Percentiles rank a stretch among this genome's conserved stretches.
Conservation (phyloP, 192 early-diverging fungal species). For the Linnemannia elongata region DNA sequence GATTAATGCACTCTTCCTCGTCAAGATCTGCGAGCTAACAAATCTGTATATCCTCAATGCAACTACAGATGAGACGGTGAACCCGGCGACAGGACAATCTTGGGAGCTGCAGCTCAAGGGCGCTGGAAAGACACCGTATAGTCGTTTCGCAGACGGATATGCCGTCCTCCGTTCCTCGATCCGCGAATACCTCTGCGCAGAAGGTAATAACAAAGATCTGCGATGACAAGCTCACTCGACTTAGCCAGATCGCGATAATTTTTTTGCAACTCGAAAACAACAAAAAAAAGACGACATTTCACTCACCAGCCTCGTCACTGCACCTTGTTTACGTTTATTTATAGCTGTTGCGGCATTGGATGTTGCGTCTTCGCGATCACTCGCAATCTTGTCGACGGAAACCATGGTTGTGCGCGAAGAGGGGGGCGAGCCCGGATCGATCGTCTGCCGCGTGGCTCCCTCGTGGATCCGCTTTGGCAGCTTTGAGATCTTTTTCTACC, state of each 20-base stretch:
- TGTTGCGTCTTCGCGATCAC: slow-evolving; percentile 83
- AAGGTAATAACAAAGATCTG: slow-evolving; percentile 56
- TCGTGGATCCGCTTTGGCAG: slow-evolving; percentile 91
- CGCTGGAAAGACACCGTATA: slow-evolving; percentile 88
- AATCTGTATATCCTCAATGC: background rate
- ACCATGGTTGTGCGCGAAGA: slow-evolving; percentile 77
- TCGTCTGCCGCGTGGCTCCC: slow-evolving; percentile 80
- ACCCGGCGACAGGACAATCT: slow-evolving; percentile 39
- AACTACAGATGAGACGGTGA: slow-evolving; percentile 58
- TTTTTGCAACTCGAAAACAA: background rate
- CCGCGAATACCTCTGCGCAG: slow-evolving; percentile 85
- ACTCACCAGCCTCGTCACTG: background rate
- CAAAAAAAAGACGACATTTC: background rate
- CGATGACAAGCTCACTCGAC: background rate
- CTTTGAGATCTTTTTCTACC: slow-evolving; percentile 85
- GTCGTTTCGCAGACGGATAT: slow-evolving; percentile 88
- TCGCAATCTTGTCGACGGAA: slow-evolving; percentile 75
- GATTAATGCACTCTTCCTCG: background rate
- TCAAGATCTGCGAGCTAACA: background rate
- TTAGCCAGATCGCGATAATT: background rate
- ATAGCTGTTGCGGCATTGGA: slow-evolving; percentile 74
- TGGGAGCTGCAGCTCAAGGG: slow-evolving; percentile 93
- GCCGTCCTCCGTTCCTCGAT: slow-evolving; percentile 91
- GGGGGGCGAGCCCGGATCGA: slow-evolving; percentile 76
- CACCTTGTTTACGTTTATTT: background rate